Evolutionary conservation across 176 grass and related monocot genomes (phyloP), one percentile per base, ranked within the genome.

Genomic region (Saccharum officinarum): DNA sequence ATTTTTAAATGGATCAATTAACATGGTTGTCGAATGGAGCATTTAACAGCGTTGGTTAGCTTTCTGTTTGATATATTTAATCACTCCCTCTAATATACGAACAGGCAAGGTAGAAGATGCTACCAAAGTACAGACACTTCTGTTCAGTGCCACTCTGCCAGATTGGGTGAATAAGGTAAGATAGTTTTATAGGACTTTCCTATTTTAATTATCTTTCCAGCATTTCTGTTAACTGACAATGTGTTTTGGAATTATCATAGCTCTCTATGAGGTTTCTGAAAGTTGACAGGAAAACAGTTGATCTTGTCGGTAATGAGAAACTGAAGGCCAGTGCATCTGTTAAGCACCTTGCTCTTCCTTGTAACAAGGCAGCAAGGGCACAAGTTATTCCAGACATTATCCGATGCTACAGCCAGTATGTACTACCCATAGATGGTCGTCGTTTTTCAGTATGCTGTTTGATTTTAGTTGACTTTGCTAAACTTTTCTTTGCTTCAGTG

Each of bases 311-410:
- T 30, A 89, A 99, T 36, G 94, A 97, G 79, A 96, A 94, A 77
- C 26, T 99, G 84, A 99, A 99, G 82, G 94, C 97, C 23, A 99
- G 94, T 85, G 94, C 92, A 67, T 96, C 79, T 57, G 90, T 99
- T 77, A 96, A 39, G 84, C 97, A 99, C 89, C 86, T 97, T 86
- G 97, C 91, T 91, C 91, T 99, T 80, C 97, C 97, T 61, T 99
- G 97, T 77, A 92, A 83, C 87, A 85, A 87, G 85, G 81, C 84
- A 77, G 94, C 97, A 39, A 96, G 91, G 80, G 20, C 82, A 30
- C 97, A 96, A 80, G 13, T 99, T 84, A 96, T 99, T 86, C 97
- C 97, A 66, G 97, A 99, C 76, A 85, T 99, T 75, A 97, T 99
- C 76, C 79, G 88, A 39, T 99, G 90, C 76, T 97, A 99, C 79